A percentile compares a stretch with the other conserved stretches of the same genome.
Evolutionary conservation across 1,139 yeast genomes (phyloP).

Genomic region (Zygoascus meyerae): DNA sequence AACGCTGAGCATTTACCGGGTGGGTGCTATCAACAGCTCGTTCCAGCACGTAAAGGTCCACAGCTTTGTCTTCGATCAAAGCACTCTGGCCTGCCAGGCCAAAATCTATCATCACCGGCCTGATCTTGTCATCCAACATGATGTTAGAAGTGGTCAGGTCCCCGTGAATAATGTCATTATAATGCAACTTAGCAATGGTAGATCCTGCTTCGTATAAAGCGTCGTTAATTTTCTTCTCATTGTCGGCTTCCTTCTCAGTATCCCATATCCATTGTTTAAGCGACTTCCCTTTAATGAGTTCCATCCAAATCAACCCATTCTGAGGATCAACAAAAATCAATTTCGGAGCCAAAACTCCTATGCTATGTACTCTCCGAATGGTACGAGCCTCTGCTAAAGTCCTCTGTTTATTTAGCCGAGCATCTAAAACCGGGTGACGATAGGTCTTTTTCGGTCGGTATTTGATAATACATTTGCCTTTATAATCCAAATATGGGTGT

Average conservation of each 20-base stretch:
- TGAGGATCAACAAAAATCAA: slow-evolving; percentile 67
- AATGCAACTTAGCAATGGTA: slow-evolving; percentile 67
- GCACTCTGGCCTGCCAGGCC: slow-evolving; percentile 79
- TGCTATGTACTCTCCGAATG: slow-evolving; percentile 50
- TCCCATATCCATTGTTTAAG: slow-evolving; percentile 37
- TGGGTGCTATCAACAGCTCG: slow-evolving; percentile 90
- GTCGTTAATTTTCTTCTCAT: slow-evolving; percentile 20
- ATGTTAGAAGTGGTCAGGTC: slow-evolving; percentile 91
- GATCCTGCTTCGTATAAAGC: slow-evolving; percentile 49
- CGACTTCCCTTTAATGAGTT: slow-evolving; percentile 46
- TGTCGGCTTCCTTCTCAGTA: slow-evolving; percentile 22
- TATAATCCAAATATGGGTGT: slow-evolving; percentile 58
- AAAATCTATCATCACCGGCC: slow-evolving; percentile 77
- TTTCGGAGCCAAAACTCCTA: slow-evolving; percentile 62
- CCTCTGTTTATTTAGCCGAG: slow-evolving; percentile 66
- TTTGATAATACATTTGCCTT: slow-evolving; percentile 51
- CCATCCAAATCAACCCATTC: slow-evolving; percentile 89
- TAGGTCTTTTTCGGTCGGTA: slow-evolving; percentile 86
- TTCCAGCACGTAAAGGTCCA: slow-evolving; percentile 88
- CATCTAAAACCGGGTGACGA: slow-evolving; percentile 80
- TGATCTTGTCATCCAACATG: slow-evolving; percentile 37
- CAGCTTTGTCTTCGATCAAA: slow-evolving; percentile 88
- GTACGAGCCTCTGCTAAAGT: slow-evolving; percentile 83
- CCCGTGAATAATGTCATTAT: slow-evolving; percentile 81
- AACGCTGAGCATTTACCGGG: slow-evolving; percentile 59